Evolutionary conservation across 768 basidiomycete genomes (phyloP), one percentile per base, ranked within the genome.

Genomic region (Phaffia australis): DNA sequence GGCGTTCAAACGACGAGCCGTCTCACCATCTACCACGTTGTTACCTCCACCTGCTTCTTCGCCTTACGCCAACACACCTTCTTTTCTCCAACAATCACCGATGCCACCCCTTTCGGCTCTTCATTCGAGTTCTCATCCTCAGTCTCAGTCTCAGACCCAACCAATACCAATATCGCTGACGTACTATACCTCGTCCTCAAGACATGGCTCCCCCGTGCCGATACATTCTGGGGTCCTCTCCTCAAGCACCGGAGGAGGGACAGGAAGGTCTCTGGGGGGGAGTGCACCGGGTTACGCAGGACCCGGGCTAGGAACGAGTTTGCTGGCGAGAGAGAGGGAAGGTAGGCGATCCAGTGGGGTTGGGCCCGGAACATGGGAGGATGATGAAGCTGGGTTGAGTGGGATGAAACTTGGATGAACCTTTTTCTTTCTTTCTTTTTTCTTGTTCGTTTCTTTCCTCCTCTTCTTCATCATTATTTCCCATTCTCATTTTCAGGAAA

Each of bases 1-100:
- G 9, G 60, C 60, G 14, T 11, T 49, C 32, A 63, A 63, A 27
- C 63, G 63, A 14, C 51, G 63, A 42, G 63, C 63, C 19, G 63
- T 63, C 30, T 63, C 63, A 42, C 63, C 63, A 6, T 63, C 63
- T 11, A 42, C 35, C 11, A 42, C 35, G 11, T 42, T 42, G 35
- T 42, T 42, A 42, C 35, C 35, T 42, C 35, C 35, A 42, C 35
- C 35, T 42, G 11, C 35, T 42, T 42, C 35, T 42, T 42, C 35
- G 11, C 11, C 35, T 5, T 42, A 42, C 35, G 11, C 35, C 35
- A 42, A 42, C 35, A 42, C 52, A 63, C 63, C 32, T 51, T 63
- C 52, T 46, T 56, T 16, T 30, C 50, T 11, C 63, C 61, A 5
- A 63, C 54, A 52, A n/a, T 55, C 52, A 1, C 29, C 19, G 18